Base-by-base conservation (phyloP, 495 filamentous ascomycete species). In the Bombardia bombarda region DNA sequence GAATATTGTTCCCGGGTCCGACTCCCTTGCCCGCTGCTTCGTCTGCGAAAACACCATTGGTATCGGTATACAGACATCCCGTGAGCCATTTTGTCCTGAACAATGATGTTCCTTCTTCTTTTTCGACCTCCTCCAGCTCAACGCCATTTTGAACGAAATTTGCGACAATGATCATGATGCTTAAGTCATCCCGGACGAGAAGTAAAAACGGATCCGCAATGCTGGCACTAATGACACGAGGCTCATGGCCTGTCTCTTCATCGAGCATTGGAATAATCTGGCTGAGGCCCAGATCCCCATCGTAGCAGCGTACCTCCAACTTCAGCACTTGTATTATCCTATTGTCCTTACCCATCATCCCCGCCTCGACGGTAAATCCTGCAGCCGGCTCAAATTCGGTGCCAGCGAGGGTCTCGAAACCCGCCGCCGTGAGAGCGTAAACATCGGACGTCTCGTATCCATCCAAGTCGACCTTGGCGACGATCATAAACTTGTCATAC, bases 261-360 rank as follows among this genome's bases (percentile, higher is more conserved):
- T 97, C 90, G 42, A 79, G 75, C 67, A 96, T 81, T 2, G 88
- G 87, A 42, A 95, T 75, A 23, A 97, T 96, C 56, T 97, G 90
- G 33, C 79, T 74, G 26, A 99, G 72, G 8, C 82, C 82, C 35
- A 97, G 69, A 57, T 95, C 87, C 59, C 78, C 80, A 57, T 96
- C 89, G 55, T 93, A 97, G 43, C 79, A 86, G 34, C 89, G 73
- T 12, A 98, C 78, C 51, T 96, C 89, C 22, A 78, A 84, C 46
- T 77, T 82, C 26, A 93, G 68, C 13, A 95, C 79, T 55, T 96
- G 92, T 12, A 96, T 78, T 35, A 97, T 78, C 38, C 86, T 77
- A 44, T 72, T 84, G 25, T 79, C 79, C 36, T 73, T 75, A 7
- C 83, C 84, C 46, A 96, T 74, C 6, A 79, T 79, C 23, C 84